phyloP scores from a whole-genome alignment of 1,284 basidiomycete species.

The Fereydounia khargensis region DNA sequence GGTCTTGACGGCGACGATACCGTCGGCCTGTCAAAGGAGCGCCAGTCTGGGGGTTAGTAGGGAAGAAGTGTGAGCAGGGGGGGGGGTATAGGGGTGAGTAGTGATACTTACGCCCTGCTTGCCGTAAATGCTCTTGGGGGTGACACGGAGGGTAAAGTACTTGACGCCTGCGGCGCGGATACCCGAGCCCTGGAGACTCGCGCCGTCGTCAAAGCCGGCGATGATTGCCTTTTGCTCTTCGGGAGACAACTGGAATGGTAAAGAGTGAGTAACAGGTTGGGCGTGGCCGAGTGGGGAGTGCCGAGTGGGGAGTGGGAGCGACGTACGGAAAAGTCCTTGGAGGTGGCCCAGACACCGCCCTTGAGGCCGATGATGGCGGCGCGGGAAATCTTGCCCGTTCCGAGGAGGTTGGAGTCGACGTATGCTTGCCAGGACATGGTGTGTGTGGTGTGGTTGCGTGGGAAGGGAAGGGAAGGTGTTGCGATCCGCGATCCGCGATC shows the following conservation, averaged over 20 bases:
- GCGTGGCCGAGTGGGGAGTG: background rate
- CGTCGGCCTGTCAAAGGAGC: conserved; percentile 66
- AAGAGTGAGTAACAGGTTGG: conserved; percentile 1
- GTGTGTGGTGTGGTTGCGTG: background rate
- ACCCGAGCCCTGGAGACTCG: conserved; percentile 63
- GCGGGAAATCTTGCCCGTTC: conserved; percentile 70
- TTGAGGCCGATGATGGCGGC: conserved; percentile 82
- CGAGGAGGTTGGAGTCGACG: conserved; percentile 81
- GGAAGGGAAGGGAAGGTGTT: too few relatives aligned
- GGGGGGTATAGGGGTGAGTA: background rate
- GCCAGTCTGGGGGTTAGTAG: background rate
- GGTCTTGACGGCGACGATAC: conserved; percentile 79
- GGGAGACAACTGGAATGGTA: conserved; percentile 65
- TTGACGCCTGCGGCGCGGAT: conserved; percentile 73
- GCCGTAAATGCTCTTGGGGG: conserved; percentile 69
- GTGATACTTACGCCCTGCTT: conserved; percentile 73
- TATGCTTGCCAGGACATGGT: conserved; percentile 66
- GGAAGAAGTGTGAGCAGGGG: background rate
- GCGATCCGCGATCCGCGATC: too few relatives aligned
- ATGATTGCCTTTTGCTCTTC: conserved; percentile 74
- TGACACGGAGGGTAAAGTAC: conserved; percentile 72
- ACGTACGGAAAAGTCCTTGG: conserved; percentile 70
- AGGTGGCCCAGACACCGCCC: conserved; percentile 84
- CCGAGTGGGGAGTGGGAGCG: background rate
- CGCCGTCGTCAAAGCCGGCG: conserved; percentile 63